phyloP scores from a whole-genome alignment of 2,329 filamentous ascomycete genomes.

The Zarea fungicola region DNA sequence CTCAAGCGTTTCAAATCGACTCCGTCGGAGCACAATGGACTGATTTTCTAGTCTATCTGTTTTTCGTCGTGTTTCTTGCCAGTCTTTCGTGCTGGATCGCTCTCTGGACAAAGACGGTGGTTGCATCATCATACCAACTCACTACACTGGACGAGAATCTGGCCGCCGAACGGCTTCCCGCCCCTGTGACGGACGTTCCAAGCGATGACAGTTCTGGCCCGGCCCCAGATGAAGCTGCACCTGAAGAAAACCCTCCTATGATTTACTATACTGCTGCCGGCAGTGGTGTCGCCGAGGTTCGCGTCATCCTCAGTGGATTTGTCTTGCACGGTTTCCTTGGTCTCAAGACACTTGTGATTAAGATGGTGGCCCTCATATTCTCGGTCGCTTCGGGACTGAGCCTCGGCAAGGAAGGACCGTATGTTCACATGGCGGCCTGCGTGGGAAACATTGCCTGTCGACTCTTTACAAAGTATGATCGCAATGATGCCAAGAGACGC shows the following conservation, averaged over 20 bases:
- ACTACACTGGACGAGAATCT: constrained; percentile 91
- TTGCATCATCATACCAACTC: constrained; percentile 81
- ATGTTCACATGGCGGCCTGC: constrained; percentile 94
- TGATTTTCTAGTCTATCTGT: constrained; percentile 73
- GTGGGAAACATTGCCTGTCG: constrained; percentile 94
- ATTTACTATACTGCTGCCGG: constrained; percentile 94
- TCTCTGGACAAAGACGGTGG: constrained; percentile 85
- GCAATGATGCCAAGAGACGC: constrained; percentile 88
- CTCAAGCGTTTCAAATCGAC: constrained; percentile 40
- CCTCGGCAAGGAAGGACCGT: constrained; percentile 89
- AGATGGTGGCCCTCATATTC: constrained; percentile 75
- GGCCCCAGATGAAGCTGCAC: constrained; percentile 32
- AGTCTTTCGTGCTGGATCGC: constrained; percentile 72
- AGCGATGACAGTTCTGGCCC: constrained; percentile 42
- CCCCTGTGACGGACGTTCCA: constrained; percentile 33
- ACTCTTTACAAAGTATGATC: constrained; percentile 88
- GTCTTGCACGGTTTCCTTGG: constrained; percentile 95
- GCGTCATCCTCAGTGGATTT: constrained; percentile 96
- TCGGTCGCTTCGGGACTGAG: constrained; percentile 91
- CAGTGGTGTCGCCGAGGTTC: constrained; percentile 93
- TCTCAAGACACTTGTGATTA: constrained; percentile 78
- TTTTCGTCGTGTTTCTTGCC: constrained; percentile 65
- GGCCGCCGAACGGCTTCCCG: constrained; percentile 53
- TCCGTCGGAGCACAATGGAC: constrained; percentile 53
- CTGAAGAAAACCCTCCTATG: constrained; percentile 58